Percentiles rank a stretch among this genome's conserved stretches.
Conservation (phyloP, 495 filamentous ascomycete genomes). For the Lophiostoma macrostomum region DNA sequence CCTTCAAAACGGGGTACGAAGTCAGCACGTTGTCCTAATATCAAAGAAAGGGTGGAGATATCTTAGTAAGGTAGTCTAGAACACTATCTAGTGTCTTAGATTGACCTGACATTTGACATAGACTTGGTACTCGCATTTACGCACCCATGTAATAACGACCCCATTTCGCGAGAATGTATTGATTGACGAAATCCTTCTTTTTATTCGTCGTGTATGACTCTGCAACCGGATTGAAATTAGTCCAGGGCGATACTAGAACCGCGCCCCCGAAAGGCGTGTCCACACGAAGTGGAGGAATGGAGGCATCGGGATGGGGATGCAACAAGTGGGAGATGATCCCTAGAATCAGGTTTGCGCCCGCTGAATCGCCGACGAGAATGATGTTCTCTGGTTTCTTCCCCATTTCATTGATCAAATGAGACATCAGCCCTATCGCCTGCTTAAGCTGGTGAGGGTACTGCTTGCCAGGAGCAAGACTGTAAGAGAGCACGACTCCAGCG, state of each 20-base stretch:
- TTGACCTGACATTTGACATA: no score
- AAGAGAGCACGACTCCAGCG: conserved; percentile 9
- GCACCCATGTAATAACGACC: conserved; percentile 9
- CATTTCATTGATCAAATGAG: conserved; percentile 6
- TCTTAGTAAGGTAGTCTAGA: no score
- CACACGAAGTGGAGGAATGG: conserved; percentile 5
- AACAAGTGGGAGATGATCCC: conserved; percentile 8
- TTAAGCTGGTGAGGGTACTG: conserved; percentile 9
- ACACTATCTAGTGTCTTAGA: no score
- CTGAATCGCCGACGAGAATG: conserved; percentile 11
- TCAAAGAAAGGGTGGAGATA: no score
- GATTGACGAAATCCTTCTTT: conserved; percentile 14
- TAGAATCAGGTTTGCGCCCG: conserved; percentile 12
- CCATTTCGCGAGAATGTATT: conserved; percentile 12
- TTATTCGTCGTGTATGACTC: conserved; percentile 4
- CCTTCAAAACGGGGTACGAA: no score
- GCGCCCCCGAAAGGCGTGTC: neutral
- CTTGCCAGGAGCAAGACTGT: conserved; percentile 13
- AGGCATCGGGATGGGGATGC: conserved; percentile 7
- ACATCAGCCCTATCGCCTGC: conserved; percentile 7
- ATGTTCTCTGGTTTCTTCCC: conserved; percentile 6
- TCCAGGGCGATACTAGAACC: conserved; percentile 9
- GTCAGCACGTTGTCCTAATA: no score
- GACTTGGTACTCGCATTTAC: no score
- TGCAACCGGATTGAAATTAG: conserved; percentile 7